phyloP scores from a whole-genome alignment of 1,139 yeast genomes.

The Geotrichum cucujoidarum region DNA sequence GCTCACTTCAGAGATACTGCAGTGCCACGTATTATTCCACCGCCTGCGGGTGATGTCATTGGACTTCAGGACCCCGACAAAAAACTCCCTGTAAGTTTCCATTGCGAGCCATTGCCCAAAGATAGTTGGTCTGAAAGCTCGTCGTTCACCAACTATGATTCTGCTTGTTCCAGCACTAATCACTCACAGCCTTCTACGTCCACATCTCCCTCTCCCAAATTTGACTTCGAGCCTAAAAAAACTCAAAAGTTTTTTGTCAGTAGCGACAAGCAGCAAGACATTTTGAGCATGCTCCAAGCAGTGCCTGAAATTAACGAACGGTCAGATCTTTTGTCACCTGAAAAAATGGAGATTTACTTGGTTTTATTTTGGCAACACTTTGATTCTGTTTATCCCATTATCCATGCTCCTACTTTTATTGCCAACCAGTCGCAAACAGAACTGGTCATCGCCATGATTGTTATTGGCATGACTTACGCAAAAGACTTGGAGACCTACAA shows the following conservation, averaged over 20 bases:
- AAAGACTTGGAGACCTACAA: conserved; percentile 27
- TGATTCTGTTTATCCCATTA: conserved; percentile 36
- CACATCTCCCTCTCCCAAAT: not conserved
- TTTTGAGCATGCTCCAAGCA: conserved; percentile 22
- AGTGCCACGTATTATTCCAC: too few species aligned
- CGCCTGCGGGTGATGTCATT: too few species aligned
- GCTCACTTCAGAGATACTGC: too few species aligned
- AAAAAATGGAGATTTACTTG: conserved; percentile 25
- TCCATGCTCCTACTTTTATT: conserved; percentile 36
- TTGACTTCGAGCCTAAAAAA: not conserved
- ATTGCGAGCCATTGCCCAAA: not conserved
- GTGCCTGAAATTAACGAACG: conserved; percentile 21
- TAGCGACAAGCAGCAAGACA: conserved; percentile 7
- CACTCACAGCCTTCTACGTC: not conserved
- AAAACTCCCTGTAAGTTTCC: too few species aligned
- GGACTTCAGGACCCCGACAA: not conserved
- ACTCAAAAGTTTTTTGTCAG: not conserved
- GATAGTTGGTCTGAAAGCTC: not conserved
- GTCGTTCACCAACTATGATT: not conserved
- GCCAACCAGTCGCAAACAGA: conserved; percentile 30
- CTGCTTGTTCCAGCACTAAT: not conserved
- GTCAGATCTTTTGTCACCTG: conserved; percentile 21
- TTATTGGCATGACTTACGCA: conserved; percentile 38
- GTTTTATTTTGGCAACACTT: conserved; percentile 36
- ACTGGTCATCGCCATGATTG: conserved; percentile 34